phyloP scores from a whole-genome alignment of 805 yeast genomes.

The Myxozyma neotropica region DNA sequence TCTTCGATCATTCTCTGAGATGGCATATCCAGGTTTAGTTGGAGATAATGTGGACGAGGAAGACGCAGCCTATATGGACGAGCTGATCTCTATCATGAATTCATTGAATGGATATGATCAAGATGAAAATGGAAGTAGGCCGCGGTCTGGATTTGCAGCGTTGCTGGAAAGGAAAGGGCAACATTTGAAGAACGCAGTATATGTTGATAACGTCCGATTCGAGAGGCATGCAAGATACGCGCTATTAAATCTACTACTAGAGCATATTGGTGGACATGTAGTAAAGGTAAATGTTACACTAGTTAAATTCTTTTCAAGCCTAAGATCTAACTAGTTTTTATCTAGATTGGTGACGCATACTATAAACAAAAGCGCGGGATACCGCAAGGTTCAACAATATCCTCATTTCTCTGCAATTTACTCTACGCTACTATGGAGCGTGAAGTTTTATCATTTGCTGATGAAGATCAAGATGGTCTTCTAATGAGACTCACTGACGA shows the following conservation, averaged over 20 bases:
- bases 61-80: slow-evolving; percentile 1
- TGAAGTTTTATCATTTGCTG: slow-evolving; percentile 40
- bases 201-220: slow-evolving; percentile 42
- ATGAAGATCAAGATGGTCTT: slow-evolving; percentile 39
- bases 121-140: neutral
- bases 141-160: slow-evolving; percentile 6
- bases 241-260: slow-evolving; percentile 50
- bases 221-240: slow-evolving; percentile 49
- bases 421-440: slow-evolving; percentile 64
- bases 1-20: slow-evolving; percentile 15
- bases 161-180: neutral
- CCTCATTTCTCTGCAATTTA: slow-evolving; percentile 72
- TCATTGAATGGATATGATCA: neutral
- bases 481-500: slow-evolving; percentile 81
- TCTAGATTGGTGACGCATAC: slow-evolving; percentile 42
- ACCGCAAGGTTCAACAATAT: slow-evolving; percentile 82
- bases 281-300: slow-evolving; percentile 29
- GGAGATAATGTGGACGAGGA: neutral
- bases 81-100: neutral
- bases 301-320: neutral
- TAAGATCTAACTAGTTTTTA: too few relatives aligned
- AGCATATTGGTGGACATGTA: slow-evolving; percentile 57
- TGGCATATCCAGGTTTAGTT: slow-evolving; percentile 4
- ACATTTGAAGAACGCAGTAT: slow-evolving; percentile 5
- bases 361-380: slow-evolving; percentile 66